Percentiles rank a stretch among this genome's conserved stretches.
These are phyloP conservation scores for Patellaria atrata DNA, from an alignment of 495 filamentous ascomycete genomes.

Conservation along the genomic window DNA sequence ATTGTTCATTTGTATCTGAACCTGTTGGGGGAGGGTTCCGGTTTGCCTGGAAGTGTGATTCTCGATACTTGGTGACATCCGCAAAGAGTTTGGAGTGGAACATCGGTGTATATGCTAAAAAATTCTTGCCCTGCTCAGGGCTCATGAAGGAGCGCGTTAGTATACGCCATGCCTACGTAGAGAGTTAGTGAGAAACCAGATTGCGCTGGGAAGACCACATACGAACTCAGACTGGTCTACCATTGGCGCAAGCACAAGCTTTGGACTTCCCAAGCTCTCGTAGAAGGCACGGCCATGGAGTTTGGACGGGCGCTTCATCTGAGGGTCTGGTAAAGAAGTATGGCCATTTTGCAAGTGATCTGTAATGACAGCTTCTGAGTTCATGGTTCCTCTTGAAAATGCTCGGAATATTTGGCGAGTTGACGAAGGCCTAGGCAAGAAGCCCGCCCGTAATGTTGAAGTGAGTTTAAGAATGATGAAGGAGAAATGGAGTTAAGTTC, in stretches of 20 bases:
- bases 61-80: constrained; percentile 59
- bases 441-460: too few species aligned
- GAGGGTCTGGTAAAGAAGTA: too few species aligned
- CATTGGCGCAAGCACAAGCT: constrained; percentile 88
- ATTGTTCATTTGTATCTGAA: constrained; percentile 6
- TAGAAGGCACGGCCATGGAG: constrained; percentile 81
- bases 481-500: too few species aligned
- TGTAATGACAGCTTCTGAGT: too few species aligned
- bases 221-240: constrained; percentile 97
- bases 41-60: constrained; percentile 60
- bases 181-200: constrained; percentile 18
- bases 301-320: too few species aligned
- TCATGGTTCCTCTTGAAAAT: too few species aligned
- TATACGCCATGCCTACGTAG: constrained; percentile 75
- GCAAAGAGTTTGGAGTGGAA: constrained; percentile 76
- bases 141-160: constrained; percentile 81
- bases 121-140: constrained; percentile 34
- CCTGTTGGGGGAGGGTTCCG: constrained; percentile 20
- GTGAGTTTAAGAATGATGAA: too few species aligned
- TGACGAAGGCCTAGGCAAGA: too few species aligned
- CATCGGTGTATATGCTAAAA: constrained; percentile 41
- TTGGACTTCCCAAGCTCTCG: constrained; percentile 81
- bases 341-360: too few species aligned
- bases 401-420: too few species aligned
- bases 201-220: constrained; percentile 25